A percentile compares a stretch with the other conserved stretches of the same genome.
These are phyloP conservation scores for Elsinoe ampelina DNA, from an alignment of 2,329 filamentous ascomycete species.

Conservation along the genomic window DNA sequence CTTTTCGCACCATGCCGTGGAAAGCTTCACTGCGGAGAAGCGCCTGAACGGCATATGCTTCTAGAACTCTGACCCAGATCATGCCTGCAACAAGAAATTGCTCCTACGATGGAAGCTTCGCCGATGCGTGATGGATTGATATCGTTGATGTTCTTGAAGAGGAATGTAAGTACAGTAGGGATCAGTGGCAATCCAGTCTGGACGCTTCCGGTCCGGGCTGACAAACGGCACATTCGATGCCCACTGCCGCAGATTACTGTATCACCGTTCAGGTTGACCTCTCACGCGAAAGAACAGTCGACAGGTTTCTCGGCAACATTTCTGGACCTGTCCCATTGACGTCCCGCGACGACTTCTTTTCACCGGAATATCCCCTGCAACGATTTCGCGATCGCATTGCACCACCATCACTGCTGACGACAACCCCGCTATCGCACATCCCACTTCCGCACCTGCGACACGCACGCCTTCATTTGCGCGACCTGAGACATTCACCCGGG, in stretches of 20 bases:
- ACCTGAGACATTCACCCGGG: neutral
- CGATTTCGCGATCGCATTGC: neutral
- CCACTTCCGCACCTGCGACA: neutral
- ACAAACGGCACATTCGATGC: neutral
- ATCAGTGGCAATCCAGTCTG: neutral
- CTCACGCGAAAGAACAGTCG: constrained; percentile 1
- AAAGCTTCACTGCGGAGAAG: constrained; percentile 47
- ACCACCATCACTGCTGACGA: neutral
- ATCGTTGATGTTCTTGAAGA: neutral
- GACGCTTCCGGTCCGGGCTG: constrained; percentile 3
- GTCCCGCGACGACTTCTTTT: neutral
- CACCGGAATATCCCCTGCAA: neutral
- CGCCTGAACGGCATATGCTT: constrained; percentile 24
- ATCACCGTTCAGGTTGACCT: constrained; percentile 10
- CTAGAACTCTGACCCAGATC: constrained; percentile 5
- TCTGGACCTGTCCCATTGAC: constrained; percentile 1
- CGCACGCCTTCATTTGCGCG: constrained; percentile 1
- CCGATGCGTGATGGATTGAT: neutral
- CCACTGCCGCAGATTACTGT: neutral
- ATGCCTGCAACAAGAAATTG: neutral
- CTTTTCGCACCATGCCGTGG: constrained; percentile 43
- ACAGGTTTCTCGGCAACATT: constrained; percentile 5
- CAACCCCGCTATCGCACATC: neutral
- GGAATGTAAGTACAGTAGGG: neutral
- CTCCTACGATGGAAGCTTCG: neutral